Evolutionary conservation across 2,329 filamentous ascomycete species (phyloP), one percentile per base, ranked within the genome.

Genomic region (Diaporthe ampelina): DNA sequence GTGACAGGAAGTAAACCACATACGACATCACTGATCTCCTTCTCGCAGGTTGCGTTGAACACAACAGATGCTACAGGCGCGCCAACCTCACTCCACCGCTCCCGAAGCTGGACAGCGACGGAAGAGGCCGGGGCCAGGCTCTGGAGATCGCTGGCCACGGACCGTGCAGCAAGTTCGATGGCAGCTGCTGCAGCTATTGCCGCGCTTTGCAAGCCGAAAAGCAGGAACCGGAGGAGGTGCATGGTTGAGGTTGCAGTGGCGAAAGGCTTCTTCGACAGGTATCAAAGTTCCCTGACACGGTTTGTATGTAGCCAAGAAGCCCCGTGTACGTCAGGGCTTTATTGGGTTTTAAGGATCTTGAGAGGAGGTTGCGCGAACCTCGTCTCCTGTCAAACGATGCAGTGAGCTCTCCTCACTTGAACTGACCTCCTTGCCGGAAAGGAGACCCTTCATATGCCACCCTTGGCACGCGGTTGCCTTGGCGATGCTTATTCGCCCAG

Each of bases 271-370:
- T 65, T 50, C 24, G 35, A 29, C 19, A 45, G n/a, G 61, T 10
- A 40, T 17, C 35, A 40, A 63, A 48, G 26, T 37, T 50, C 61
- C 13, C 43, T 37, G 26, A 50, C 29, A 32, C 61, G 29, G 26
- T 32, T 15, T 48, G 61, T 52, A 35, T 52, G 61, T 37, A 50
- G 61, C 61, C 43, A 50, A 67, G 61, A 67, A 17, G 61, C 45
- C 11, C 61, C 61, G 45, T 50, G 61, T 35, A 52, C 19, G 61
- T 48, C 61, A 50, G 61, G 61, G 15, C 15, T n/a, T 13, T 50
- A 26, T 67, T 67, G 29, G 5, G 24, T 40, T 50, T 67, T 50
- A 50, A 50, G 45, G 26, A 52, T 19, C 61, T 52, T 40, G 37
- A 5, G 35, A 35, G 29, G 4, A 17, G 11, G 43, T n/a, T 35